These are phyloP conservation scores for Hymenoscyphus linearis DNA, from an alignment of 2,329 filamentous ascomycete genomes.

Conservation along the genomic window DNA sequence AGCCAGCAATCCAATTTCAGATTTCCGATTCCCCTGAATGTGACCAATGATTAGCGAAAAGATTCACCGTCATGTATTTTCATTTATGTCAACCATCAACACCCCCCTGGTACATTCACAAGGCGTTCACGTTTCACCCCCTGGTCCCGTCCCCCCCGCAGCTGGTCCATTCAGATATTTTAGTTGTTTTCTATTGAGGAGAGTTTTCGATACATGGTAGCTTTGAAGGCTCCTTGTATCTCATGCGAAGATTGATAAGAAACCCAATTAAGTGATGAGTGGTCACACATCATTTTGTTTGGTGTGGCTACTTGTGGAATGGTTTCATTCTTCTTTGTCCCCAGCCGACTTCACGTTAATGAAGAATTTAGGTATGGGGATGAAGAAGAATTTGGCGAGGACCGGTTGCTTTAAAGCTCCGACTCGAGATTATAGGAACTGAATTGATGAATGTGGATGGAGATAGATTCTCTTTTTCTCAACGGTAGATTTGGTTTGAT, in stretches of 20 bases:
- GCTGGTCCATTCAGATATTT: conserved; percentile 12
- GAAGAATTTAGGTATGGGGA: not conserved
- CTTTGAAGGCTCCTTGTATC: conserved; percentile 17
- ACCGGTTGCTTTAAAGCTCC: conserved; percentile 33
- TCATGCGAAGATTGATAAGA: not conserved
- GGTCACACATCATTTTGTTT: not conserved
- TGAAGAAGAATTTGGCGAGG: conserved; percentile 12
- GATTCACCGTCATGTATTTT: conserved; percentile 36
- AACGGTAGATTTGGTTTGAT: not conserved
- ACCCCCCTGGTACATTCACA: conserved; percentile 28
- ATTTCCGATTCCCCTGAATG: conserved; percentile 24
- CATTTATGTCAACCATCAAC: conserved; percentile 21
- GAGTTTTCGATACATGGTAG: conserved; percentile 29
- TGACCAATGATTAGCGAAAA: conserved; percentile 33
- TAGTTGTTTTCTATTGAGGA: conserved; percentile 14
- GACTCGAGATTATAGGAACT: conserved; percentile 13
- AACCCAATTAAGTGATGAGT: not conserved
- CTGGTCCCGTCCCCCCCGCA: conserved; percentile 16
- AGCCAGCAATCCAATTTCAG: conserved; percentile 11
- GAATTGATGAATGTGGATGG: conserved; percentile 1
- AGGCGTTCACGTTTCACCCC: conserved; percentile 17
- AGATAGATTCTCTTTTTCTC: not conserved
- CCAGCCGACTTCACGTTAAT: not conserved
- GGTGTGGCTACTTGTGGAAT: not conserved
- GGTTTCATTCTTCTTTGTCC: not conserved